Evolutionary conservation across 1,139 yeast genomes (phyloP).

Genomic region (Taphrina deformans): DNA sequence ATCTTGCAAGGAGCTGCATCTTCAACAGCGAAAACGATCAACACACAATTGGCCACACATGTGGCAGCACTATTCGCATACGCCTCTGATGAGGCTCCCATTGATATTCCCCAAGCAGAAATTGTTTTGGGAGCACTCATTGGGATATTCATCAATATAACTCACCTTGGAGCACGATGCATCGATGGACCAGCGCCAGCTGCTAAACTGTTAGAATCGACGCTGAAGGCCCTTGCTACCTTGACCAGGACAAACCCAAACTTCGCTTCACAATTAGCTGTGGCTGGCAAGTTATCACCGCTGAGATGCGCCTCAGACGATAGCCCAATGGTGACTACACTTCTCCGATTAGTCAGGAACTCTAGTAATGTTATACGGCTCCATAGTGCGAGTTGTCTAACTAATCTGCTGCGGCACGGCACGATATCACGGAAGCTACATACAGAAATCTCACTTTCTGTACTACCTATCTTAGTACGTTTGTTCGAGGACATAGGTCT

Average conservation of each 20-base stretch:
- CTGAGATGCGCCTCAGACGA: conserved; percentile 35
- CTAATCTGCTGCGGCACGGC: conserved; percentile 42
- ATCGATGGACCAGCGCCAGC: conserved; percentile 29
- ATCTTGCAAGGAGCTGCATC: conserved; percentile 1
- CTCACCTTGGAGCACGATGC: conserved; percentile 34
- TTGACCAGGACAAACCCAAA: conserved; percentile 41
- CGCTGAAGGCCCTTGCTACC: conserved; percentile 23
- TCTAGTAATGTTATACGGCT: conserved; percentile 42
- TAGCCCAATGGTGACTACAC: conserved; percentile 40
- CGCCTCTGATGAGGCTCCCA: not conserved
- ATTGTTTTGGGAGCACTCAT: conserved; percentile 16
- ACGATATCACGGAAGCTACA: conserved; percentile 40
- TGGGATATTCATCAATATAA: conserved; percentile 2
- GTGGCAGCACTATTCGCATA: conserved; percentile 4
- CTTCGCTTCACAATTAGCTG: conserved; percentile 42
- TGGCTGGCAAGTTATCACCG: conserved; percentile 38
- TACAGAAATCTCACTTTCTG: conserved; percentile 40
- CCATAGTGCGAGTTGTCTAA: conserved; percentile 44
- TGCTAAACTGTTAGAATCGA: conserved; percentile 3
- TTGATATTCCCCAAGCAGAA: not conserved
- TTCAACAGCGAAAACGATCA: not conserved
- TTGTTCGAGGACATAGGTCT: conserved; percentile 40
- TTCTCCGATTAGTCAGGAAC: conserved; percentile 42
- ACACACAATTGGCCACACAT: conserved; percentile 14
- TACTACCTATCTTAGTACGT: conserved; percentile 47